A percentile compares a stretch with the other conserved stretches of the same genome.
Conservation (phyloP, 192 early-diverging fungal genomes). For the Coemansia sp. region DNA sequence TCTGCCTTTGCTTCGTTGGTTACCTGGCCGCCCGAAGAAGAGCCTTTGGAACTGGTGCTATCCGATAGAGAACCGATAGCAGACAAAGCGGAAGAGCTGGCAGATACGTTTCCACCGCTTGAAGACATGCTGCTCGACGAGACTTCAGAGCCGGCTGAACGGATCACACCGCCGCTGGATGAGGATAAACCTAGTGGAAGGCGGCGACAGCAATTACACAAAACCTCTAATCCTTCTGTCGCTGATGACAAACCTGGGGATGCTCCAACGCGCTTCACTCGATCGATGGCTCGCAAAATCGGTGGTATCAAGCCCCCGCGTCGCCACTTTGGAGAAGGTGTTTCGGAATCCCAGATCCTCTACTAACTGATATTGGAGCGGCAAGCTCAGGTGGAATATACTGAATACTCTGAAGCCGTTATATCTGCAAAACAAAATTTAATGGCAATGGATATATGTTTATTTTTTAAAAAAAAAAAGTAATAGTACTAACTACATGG, state of each 20-base stretch:
- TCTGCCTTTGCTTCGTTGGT: not conserved
- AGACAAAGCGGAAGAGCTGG: not conserved
- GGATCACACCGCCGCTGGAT: not conserved
- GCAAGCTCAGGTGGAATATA: too few species aligned
- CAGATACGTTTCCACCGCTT: not conserved
- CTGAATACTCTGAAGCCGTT: too few species aligned
- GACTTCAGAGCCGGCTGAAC: not conserved
- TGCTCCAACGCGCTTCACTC: constrained; percentile 36
- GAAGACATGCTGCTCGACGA: not conserved
- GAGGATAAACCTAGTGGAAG: not conserved
- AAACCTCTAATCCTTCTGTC: not conserved
- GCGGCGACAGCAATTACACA: constrained; percentile 12
- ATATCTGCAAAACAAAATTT: too few species aligned
- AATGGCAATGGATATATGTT: too few species aligned
- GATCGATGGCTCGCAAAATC: constrained; percentile 47
- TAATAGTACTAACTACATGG: not conserved
- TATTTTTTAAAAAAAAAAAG: not conserved
- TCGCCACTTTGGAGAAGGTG: constrained; percentile 48
- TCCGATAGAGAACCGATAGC: not conserved
- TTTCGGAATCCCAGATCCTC: constrained; percentile 46
- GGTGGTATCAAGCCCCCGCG: constrained; percentile 39
- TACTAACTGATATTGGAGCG: not conserved
- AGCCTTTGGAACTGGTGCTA: not conserved
- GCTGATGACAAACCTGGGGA: not conserved
- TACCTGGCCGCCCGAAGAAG: not conserved